These are phyloP conservation scores for Pterulicium gracile DNA, from an alignment of 1,284 basidiomycete genomes.

Conservation along the genomic window DNA sequence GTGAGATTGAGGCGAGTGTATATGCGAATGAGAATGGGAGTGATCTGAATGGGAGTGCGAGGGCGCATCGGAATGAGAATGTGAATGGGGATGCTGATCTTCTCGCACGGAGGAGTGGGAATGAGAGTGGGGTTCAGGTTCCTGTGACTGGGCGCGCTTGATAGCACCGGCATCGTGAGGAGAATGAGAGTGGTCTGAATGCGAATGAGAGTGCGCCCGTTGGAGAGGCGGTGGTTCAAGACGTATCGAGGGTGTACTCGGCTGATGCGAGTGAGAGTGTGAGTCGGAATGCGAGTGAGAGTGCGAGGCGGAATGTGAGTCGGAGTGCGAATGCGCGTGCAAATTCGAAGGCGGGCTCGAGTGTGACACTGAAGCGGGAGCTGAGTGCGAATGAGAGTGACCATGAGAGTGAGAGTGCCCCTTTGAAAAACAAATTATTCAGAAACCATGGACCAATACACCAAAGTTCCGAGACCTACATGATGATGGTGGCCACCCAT, in stretches of 20 bases:
- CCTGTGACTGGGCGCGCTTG: background rate
- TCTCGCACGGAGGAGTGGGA: constrained; percentile 6
- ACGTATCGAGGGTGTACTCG: constrained; percentile 9
- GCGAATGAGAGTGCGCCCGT: constrained; percentile 19
- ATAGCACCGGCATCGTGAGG: constrained; percentile 9
- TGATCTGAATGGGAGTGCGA: constrained; percentile 12
- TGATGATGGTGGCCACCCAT: constrained; percentile 94
- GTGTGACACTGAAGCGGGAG: too few relatives aligned
- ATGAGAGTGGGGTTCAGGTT: constrained; percentile 9
- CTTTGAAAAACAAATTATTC: constrained; percentile 19
- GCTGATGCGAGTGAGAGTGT: constrained; percentile 26
- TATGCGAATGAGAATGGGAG: constrained; percentile 21
- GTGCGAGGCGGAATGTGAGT: constrained; percentile 33
- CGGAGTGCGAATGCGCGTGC: too few relatives aligned
- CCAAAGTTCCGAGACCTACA: constrained; percentile 27
- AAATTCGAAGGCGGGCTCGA: too few relatives aligned
- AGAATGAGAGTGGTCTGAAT: constrained; percentile 21
- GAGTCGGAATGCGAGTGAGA: constrained; percentile 30
- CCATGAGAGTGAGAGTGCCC: constrained; percentile 48
- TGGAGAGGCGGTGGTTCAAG: background rate
- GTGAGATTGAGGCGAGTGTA: constrained; percentile 14
- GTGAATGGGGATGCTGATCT: constrained; percentile 21
- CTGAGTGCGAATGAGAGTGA: constrained; percentile 31
- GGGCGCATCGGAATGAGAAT: constrained; percentile 17
- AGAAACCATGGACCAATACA: constrained; percentile 2